Conservation (phyloP, 2,329 filamentous ascomycete genomes). For the Apiospora hydei region DNA sequence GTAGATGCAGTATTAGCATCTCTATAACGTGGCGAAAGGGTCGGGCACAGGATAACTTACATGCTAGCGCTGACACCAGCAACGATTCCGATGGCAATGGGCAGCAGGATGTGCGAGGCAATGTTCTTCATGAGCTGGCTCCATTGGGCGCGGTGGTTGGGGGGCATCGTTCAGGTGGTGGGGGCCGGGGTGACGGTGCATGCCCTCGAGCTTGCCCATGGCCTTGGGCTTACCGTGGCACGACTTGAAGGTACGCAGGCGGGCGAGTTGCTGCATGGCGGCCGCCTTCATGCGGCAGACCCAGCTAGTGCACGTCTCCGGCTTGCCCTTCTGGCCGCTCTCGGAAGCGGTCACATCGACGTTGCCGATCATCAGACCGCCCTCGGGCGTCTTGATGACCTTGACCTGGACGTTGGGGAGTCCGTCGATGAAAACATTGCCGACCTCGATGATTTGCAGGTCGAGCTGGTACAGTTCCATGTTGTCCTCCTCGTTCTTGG, state of each 20-base stretch:
- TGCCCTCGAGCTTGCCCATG: conserved; percentile 36
- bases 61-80: conserved; percentile 73
- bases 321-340: conserved; percentile 36
- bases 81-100: conserved; percentile 72
- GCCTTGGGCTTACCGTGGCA: conserved; percentile 47
- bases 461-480: conserved; percentile 61
- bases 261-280: conserved; percentile 51
- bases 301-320: conserved; percentile 46
- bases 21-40: not conserved
- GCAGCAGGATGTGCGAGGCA: conserved; percentile 69
- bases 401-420: conserved; percentile 65
- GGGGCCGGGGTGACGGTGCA: conserved; percentile 32
- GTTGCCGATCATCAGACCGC: conserved; percentile 62
- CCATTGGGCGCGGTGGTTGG: conserved; percentile 43
- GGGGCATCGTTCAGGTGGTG: conserved; percentile 28
- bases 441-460: conserved; percentile 67
- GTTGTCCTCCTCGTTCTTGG: conserved; percentile 58
- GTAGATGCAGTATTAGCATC: conserved; percentile 38
- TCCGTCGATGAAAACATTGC: conserved; percentile 59
- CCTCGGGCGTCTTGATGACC: conserved; percentile 65
- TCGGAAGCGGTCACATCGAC: conserved; percentile 48
- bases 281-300: conserved; percentile 63
- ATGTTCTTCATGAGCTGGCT: conserved; percentile 61
- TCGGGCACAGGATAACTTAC: conserved; percentile 47
- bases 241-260: conserved; percentile 45